Percentiles rank a stretch among this genome's conserved stretches.
Evolutionary conservation across 2,329 filamentous ascomycete genomes (phyloP).

Genomic region (Tolypocladium cylindrosporum): DNA sequence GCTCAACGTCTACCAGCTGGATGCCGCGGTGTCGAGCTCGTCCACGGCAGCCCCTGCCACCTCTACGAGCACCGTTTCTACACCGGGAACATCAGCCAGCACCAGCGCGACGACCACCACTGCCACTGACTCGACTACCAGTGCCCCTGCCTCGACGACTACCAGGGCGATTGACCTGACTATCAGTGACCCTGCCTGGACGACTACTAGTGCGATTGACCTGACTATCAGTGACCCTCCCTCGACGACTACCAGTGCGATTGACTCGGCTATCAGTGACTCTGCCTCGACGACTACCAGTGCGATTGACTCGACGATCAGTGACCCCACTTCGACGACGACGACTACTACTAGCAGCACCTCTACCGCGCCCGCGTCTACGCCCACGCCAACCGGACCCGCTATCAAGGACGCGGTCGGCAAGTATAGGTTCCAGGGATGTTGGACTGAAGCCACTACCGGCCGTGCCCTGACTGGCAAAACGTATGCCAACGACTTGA

Average conservation of each 20-base stretch:
- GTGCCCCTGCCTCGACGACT: too few relatives aligned
- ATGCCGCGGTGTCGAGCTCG: not conserved
- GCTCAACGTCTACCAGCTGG: constrained; percentile 24
- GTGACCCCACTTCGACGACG: constrained; percentile 11
- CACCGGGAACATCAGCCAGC: not conserved
- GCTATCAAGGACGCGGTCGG: constrained; percentile 14
- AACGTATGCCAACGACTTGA: constrained; percentile 18
- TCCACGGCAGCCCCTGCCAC: not conserved
- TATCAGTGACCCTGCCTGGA: too few relatives aligned
- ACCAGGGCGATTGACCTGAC: too few relatives aligned
- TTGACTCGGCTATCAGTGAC: not conserved
- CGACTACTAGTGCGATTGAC: too few relatives aligned
- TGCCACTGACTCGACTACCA: too few relatives aligned
- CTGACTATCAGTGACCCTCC: too few relatives aligned
- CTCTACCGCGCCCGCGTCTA: constrained; percentile 8
- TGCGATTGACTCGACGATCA: not conserved
- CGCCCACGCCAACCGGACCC: constrained; percentile 12
- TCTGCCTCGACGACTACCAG: constrained; percentile 11
- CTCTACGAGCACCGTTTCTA: constrained; percentile 1
- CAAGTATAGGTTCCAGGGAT: constrained; percentile 23
- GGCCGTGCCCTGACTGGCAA: constrained; percentile 19
- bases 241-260: constrained; percentile 8
- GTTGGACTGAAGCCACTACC: constrained; percentile 23
- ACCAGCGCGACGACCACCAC: constrained; percentile 2
- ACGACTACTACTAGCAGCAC: constrained; percentile 6